These are phyloP conservation scores for Trichoderma sp. DNA, from an alignment of 2,329 filamentous ascomycete species.

Conservation along the genomic window DNA sequence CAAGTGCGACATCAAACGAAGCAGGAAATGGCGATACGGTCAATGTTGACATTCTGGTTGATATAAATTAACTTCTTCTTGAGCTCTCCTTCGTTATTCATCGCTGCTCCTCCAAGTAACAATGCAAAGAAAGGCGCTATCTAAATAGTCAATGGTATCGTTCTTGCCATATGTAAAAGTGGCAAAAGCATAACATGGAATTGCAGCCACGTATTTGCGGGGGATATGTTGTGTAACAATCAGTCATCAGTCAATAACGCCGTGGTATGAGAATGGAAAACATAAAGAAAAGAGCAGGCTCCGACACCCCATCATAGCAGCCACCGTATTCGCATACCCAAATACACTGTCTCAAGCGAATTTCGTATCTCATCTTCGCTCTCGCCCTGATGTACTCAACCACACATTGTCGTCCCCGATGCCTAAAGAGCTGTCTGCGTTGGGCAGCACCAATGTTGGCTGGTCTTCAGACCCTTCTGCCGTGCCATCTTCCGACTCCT, in stretches of 20 bases:
- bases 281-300: not conserved
- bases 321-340: not conserved
- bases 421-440: constrained; percentile 37
- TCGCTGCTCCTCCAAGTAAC: constrained; percentile 4
- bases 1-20: not conserved
- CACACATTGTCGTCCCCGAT: constrained; percentile 43
- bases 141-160: constrained; percentile 18
- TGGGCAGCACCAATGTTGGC: constrained; percentile 33
- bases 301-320: not conserved
- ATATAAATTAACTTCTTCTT: not conserved
- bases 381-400: constrained; percentile 27
- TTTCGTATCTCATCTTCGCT: not conserved
- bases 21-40: constrained; percentile 8
- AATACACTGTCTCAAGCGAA: not conserved
- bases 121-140: constrained; percentile 12
- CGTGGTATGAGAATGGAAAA: constrained; percentile 1
- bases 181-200: not conserved
- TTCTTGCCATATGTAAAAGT: constrained; percentile 12
- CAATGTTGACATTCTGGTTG: not conserved
- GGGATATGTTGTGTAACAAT: not conserved
- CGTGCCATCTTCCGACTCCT: constrained; percentile 28
- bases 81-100: not conserved
- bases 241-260: constrained; percentile 12
- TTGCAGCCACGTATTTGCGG: not conserved
- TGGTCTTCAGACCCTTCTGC: constrained; percentile 15